Conservation (phyloP, 2,329 filamentous ascomycete species). For the Fusarium nygamai region DNA sequence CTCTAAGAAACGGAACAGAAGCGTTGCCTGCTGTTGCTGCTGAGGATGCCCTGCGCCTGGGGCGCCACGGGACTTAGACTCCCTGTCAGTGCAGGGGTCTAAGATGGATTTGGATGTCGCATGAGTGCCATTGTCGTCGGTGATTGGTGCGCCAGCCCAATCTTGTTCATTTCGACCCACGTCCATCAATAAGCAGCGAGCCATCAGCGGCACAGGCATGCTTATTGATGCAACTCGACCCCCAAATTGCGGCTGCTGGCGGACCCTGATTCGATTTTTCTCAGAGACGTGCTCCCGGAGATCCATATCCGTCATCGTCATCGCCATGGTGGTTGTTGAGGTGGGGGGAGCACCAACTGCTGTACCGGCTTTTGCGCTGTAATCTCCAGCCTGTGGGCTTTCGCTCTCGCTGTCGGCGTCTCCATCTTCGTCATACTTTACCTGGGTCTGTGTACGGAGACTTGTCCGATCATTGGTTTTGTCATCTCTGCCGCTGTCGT, state of each 20-base stretch:
- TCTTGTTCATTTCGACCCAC: conserved; percentile 31
- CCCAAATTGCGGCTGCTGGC: conserved; percentile 39
- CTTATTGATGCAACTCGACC: conserved; percentile 37
- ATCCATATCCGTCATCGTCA: conserved; percentile 38
- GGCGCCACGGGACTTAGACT: conserved; percentile 23
- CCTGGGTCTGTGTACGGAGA: conserved; percentile 12
- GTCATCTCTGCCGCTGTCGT: conserved; percentile 1
- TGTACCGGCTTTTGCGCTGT: conserved; percentile 21
- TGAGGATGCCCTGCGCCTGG: conserved; percentile 22
- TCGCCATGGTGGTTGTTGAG: conserved; percentile 14
- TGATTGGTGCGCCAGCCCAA: conserved; percentile 42
- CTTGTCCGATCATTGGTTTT: conserved; percentile 19
- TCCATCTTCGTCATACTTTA: conserved; percentile 12
- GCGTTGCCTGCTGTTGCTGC: conserved; percentile 15
- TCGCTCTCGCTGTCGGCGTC: background rate
- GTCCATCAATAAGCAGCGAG: conserved; percentile 34
- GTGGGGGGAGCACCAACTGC: conserved; percentile 23
- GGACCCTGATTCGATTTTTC: conserved; percentile 31
- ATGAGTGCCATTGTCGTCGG: conserved; percentile 24
- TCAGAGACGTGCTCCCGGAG: conserved; percentile 25
- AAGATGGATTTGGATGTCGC: conserved; percentile 31
- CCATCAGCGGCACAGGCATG: conserved; percentile 26
- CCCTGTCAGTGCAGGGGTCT: conserved; percentile 31
- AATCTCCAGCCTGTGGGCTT: conserved; percentile 18
- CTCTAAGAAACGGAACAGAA: conserved; percentile 30